phyloP scores from a whole-genome alignment of 2,329 filamentous ascomycete species.

The Phialocephala subalpina region DNA sequence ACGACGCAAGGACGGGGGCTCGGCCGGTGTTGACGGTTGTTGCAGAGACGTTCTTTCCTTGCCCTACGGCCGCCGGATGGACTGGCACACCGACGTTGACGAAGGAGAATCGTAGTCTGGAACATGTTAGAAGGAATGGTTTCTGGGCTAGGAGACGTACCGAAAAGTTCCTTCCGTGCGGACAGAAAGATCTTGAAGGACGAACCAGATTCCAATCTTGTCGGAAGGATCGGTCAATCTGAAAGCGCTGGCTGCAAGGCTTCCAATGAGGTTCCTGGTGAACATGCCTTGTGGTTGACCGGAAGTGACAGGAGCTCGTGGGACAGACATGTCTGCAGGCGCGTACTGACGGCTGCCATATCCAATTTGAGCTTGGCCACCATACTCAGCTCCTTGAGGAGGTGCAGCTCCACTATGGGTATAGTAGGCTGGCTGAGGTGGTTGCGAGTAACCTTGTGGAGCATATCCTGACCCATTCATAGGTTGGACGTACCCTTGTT shows the following conservation, averaged over 20 bases:
- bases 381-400: background rate
- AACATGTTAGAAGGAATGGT: conserved; percentile 5
- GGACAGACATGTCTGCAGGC: conserved; percentile 31
- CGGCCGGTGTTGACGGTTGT: conserved; percentile 73
- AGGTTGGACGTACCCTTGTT: conserved; percentile 30
- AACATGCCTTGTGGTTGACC: conserved; percentile 80
- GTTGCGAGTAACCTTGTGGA: conserved; percentile 48
- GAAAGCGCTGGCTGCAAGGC: conserved; percentile 87
- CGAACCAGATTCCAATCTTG: conserved; percentile 93
- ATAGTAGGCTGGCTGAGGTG: conserved; percentile 38
- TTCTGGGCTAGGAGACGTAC: conserved; percentile 55
- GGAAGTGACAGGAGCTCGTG: conserved; percentile 33
- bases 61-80: conserved; percentile 36
- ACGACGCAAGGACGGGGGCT: conserved; percentile 83
- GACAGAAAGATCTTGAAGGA: conserved; percentile 93
- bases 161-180: conserved; percentile 91
- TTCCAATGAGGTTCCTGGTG: conserved; percentile 93
- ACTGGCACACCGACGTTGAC: conserved; percentile 76
- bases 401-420: conserved; percentile 18
- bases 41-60: conserved; percentile 48
- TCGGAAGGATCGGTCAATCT: conserved; percentile 80
- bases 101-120: conserved; percentile 74
- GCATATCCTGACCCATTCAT: conserved; percentile 35
- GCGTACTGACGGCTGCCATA: conserved; percentile 28
- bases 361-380: conserved; percentile 18